phyloP scores from a whole-genome alignment of 306 rosid species.

The Malus sylvestris region DNA sequence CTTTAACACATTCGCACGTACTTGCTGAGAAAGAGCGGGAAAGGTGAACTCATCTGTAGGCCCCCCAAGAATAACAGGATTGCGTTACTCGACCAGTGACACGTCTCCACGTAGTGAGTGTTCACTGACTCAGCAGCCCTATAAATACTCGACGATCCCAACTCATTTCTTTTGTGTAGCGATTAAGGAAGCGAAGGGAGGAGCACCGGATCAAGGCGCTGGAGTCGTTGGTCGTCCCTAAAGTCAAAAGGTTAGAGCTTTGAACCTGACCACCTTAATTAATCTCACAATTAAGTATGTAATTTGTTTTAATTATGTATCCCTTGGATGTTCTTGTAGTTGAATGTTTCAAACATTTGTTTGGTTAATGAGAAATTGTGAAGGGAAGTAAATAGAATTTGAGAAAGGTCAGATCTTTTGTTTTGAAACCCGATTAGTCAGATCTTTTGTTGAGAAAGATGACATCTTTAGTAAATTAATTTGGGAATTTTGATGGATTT shows the following conservation, averaged over 20 bases:
- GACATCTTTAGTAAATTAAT: not conserved
- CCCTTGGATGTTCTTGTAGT: not conserved
- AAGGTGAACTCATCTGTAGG: not conserved
- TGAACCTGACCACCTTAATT: not conserved
- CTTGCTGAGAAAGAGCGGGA: not conserved
- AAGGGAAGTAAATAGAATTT: not conserved
- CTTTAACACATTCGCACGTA: not conserved
- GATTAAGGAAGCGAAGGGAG: not conserved
- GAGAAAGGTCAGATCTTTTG: not conserved
- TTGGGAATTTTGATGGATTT: not conserved
- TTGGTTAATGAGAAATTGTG: conserved; percentile 7
- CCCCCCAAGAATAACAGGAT: not conserved
- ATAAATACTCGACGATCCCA: not conserved
- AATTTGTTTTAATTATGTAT: not conserved
- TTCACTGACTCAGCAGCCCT: not conserved
- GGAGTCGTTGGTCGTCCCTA: not conserved
- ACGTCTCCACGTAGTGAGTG: not conserved
- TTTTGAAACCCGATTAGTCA: not conserved
- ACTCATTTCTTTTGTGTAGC: not conserved
- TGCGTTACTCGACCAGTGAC: not conserved
- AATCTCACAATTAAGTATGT: not conserved
- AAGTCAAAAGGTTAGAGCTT: not conserved
- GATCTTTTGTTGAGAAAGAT: too few species aligned
- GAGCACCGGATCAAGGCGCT: not conserved
- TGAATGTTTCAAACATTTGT: not conserved